Evolutionary conservation across 2,329 filamentous ascomycete genomes (phyloP).

Genomic region (Colletotrichum gloeosporioides): DNA sequence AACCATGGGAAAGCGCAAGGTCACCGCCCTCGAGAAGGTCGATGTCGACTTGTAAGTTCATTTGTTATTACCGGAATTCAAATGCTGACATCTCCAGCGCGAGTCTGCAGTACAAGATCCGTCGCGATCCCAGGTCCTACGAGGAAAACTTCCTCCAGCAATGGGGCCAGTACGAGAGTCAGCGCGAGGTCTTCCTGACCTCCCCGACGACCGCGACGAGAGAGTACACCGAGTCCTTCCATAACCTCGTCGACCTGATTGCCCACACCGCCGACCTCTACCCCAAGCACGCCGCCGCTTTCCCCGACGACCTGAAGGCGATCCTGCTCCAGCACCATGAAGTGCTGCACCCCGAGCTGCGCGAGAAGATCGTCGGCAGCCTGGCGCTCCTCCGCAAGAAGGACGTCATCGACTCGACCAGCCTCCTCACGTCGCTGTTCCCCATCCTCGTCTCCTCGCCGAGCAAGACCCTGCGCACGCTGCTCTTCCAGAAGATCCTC

Average conservation of each 20-base stretch:
- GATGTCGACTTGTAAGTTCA: constrained; percentile 80
- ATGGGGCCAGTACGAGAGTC: constrained; percentile 89
- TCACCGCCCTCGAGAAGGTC: constrained; percentile 92
- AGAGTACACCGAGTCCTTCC: constrained; percentile 81
- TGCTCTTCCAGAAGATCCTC: constrained; percentile 89
- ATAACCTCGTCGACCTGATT: constrained; percentile 91
- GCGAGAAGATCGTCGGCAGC: constrained; percentile 94
- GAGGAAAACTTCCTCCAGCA: constrained; percentile 87
- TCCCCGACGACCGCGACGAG: constrained; percentile 80
- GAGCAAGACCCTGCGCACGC: constrained; percentile 83
- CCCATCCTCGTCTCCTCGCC: constrained; percentile 91
- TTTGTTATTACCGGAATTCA: background rate
- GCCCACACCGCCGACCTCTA: constrained; percentile 95
- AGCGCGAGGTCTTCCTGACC: constrained; percentile 88
- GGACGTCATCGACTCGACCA: constrained; percentile 85
- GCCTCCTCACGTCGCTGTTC: constrained; percentile 88
- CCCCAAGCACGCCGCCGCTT: constrained; percentile 77
- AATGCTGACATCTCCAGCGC: constrained; percentile 58
- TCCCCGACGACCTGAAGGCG: constrained; percentile 80
- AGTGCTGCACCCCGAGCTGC: constrained; percentile 79
- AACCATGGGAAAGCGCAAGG: constrained; percentile 83
- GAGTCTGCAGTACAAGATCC: constrained; percentile 90
- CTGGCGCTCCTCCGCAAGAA: constrained; percentile 88
- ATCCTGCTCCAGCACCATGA: constrained; percentile 85
- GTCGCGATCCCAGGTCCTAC: constrained; percentile 88